phyloP scores from a whole-genome alignment of 768 basidiomycete species.

The Boletus barrowsii region DNA sequence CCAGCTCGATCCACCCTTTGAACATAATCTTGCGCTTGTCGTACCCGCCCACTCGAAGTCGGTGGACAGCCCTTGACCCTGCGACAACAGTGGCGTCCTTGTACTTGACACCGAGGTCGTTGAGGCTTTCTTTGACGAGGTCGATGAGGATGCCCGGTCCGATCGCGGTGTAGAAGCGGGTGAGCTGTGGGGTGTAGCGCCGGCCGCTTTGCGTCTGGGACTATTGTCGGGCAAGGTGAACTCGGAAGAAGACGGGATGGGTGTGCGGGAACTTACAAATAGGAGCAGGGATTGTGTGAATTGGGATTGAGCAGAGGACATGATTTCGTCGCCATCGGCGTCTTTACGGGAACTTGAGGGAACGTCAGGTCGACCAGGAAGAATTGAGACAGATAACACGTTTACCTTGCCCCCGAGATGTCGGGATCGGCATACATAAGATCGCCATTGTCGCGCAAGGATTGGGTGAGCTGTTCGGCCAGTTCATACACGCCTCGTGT shows the following conservation, averaged over 20 bases:
- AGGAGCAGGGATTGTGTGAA: constrained; percentile 80
- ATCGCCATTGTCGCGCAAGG: constrained; percentile 69
- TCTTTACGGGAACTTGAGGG: constrained; percentile 33
- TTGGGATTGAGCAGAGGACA: constrained; percentile 62
- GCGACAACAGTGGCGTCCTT: constrained; percentile 36
- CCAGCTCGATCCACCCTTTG: constrained; percentile 75
- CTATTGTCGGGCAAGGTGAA: constrained; percentile 35
- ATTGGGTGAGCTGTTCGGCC: constrained; percentile 68
- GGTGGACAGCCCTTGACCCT: constrained; percentile 21
- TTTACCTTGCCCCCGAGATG: constrained; percentile 35
- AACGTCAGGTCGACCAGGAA: neutral
- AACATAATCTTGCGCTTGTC: constrained; percentile 62
- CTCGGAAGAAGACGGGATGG: neutral
- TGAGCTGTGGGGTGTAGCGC: constrained; percentile 71
- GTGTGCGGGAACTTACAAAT: constrained; percentile 52
- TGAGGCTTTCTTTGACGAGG: constrained; percentile 55
- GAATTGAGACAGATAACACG: neutral
- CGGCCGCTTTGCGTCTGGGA: constrained; percentile 78
- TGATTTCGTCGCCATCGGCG: constrained; percentile 57
- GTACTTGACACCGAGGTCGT: constrained; percentile 46
- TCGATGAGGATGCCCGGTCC: constrained; percentile 50
- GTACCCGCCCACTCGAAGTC: constrained; percentile 63
- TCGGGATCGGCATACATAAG: constrained; percentile 67
- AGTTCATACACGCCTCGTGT: constrained; percentile 48
- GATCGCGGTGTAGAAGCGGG: constrained; percentile 73